Conservation (phyloP, 2,329 filamentous ascomycete genomes). For the Colletotrichum euphorbiae region DNA sequence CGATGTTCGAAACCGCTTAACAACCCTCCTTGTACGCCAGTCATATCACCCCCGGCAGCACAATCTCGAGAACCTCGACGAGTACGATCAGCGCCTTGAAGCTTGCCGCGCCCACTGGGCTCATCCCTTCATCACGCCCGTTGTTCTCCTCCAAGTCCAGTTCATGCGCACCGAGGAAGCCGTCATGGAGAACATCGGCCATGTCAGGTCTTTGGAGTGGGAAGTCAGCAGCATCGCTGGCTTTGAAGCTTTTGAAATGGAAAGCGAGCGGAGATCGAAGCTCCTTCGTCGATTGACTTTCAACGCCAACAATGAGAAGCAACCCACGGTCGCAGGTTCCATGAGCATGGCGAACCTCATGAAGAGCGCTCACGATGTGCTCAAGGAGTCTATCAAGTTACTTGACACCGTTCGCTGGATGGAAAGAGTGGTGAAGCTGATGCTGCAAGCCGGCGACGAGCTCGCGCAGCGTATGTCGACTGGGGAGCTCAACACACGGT, state of each 20-base stretch:
- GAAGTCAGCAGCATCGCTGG: constrained; percentile 58
- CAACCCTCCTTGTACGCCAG: constrained; percentile 57
- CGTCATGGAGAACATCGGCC: constrained; percentile 56
- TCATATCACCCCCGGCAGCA: constrained; percentile 57
- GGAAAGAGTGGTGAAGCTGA: constrained; percentile 57
- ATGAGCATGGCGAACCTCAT: constrained; percentile 60
- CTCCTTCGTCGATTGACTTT: constrained; percentile 34
- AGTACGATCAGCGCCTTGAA: constrained; percentile 59
- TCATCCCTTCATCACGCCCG: constrained; percentile 58
- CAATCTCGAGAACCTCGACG: constrained; percentile 56
- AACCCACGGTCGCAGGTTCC: constrained; percentile 43
- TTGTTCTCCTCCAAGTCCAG: constrained; percentile 60
- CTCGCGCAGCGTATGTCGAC: constrained; percentile 49
- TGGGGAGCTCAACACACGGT: constrained; percentile 37
- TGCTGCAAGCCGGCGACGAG: constrained; percentile 58
- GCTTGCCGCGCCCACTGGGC: constrained; percentile 58
- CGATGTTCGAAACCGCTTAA: constrained; percentile 51
- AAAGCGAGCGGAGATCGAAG: constrained; percentile 43
- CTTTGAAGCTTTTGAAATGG: constrained; percentile 47
- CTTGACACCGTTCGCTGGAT: constrained; percentile 61
- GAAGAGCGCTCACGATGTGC: constrained; percentile 59
- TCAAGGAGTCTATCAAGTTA: constrained; percentile 58
- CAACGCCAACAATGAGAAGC: constrained; percentile 26
- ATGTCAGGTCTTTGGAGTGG: constrained; percentile 55
- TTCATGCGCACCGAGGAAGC: constrained; percentile 58